Percentiles rank a stretch among this genome's conserved stretches.
Evolutionary conservation across 192 early-diverging fungal genomes (phyloP).

Genomic region (Linnemannia exigua): DNA sequence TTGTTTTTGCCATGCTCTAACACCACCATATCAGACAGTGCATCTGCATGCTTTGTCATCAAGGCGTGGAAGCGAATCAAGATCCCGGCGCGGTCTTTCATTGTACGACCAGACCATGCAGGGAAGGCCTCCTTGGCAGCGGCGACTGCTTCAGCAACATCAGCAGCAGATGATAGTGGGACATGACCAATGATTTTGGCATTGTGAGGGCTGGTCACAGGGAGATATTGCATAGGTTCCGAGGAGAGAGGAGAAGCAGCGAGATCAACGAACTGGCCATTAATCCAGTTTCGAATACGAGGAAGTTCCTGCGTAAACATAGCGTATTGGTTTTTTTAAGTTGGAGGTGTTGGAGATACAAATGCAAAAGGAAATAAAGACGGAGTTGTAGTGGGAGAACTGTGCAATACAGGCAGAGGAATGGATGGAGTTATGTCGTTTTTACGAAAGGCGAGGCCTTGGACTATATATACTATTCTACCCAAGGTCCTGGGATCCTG

Average conservation of each 20-base stretch:
- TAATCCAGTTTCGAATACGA: slow-evolving; percentile 52
- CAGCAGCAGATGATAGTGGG: slow-evolving; percentile 67
- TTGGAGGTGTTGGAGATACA: not conserved
- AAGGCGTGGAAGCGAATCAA: slow-evolving; percentile 72
- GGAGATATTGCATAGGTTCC: not conserved
- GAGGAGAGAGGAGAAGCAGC: slow-evolving; percentile 2
- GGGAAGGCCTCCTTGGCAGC: slow-evolving; percentile 69
- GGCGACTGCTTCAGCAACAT: slow-evolving; percentile 73
- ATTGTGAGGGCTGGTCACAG: slow-evolving; percentile 74
- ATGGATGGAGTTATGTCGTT: not conserved
- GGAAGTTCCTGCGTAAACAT: slow-evolving; percentile 48
- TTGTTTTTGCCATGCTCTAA: slow-evolving; percentile 86
- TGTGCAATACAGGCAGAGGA: not conserved
- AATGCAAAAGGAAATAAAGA: not conserved
- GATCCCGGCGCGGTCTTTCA: slow-evolving; percentile 77
- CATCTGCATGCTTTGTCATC: slow-evolving; percentile 69
- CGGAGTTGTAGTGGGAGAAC: not conserved
- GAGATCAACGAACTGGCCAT: slow-evolving; percentile 41
- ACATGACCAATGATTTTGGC: slow-evolving; percentile 72
- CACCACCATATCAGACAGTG: slow-evolving; percentile 80
- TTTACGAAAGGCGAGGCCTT: not conserved
- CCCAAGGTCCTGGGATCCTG: not conserved
- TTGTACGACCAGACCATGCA: slow-evolving; percentile 70
- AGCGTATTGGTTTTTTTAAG: not conserved
- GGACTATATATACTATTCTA: slow-evolving; percentile 8